Evolutionary conservation across 2,329 filamentous ascomycete species (phyloP).

Genomic region (Colletotrichum falcatum): DNA sequence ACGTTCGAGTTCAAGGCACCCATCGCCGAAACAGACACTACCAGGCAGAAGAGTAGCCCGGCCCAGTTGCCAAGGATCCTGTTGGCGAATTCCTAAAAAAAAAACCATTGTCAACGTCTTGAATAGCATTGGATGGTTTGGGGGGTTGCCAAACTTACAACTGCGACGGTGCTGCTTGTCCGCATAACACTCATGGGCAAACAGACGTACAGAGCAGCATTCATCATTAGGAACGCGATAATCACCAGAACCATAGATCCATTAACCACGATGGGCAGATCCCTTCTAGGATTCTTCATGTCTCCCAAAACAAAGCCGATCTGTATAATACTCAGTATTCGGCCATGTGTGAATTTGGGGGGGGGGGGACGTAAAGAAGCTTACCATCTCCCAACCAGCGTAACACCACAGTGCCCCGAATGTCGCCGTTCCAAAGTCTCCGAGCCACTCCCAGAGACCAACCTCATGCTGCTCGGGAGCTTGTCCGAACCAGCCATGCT

Average conservation of each 20-base stretch:
- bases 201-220: slow-evolving; percentile 56
- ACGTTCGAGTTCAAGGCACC: slow-evolving; percentile 58
- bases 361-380: slow-evolving; percentile 47
- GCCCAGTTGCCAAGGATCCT: slow-evolving; percentile 52
- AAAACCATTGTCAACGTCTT: slow-evolving; percentile 41
- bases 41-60: slow-evolving; percentile 53
- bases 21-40: slow-evolving; percentile 55
- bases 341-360: not conserved
- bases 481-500: slow-evolving; percentile 48
- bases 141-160: slow-evolving; percentile 50
- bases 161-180: slow-evolving; percentile 55
- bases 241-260: slow-evolving; percentile 56
- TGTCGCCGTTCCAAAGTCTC: slow-evolving; percentile 55
- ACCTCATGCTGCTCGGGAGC: slow-evolving; percentile 36
- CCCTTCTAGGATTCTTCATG: slow-evolving; percentile 45
- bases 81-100: slow-evolving; percentile 46
- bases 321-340: slow-evolving; percentile 32
- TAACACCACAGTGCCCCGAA: slow-evolving; percentile 58
- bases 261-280: slow-evolving; percentile 55
- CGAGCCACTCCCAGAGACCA: slow-evolving; percentile 52
- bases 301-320: slow-evolving; percentile 47
- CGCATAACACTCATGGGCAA: slow-evolving; percentile 55
- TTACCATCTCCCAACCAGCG: slow-evolving; percentile 59
- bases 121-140: not conserved
- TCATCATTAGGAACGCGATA: slow-evolving; percentile 56